Conservation (phyloP, 2,329 filamentous ascomycete genomes). For the Colletotrichum sp. region DNA sequence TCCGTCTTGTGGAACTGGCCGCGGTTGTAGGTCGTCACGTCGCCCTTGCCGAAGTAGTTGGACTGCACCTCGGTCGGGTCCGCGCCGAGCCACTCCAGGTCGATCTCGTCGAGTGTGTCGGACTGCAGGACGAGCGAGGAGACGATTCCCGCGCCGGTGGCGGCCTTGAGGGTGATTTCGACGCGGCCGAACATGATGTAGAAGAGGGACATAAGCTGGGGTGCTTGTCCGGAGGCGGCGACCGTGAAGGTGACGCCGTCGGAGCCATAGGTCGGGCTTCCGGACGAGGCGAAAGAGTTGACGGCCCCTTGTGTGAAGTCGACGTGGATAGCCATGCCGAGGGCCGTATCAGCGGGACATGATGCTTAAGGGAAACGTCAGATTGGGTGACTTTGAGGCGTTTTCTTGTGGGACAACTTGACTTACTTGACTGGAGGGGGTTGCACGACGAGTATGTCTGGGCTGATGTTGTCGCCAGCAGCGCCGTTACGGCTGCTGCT, state of each 20-base stretch:
- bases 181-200: slow-evolving; percentile 99
- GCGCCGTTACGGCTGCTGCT: slow-evolving; percentile 25
- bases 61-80: slow-evolving; percentile 81
- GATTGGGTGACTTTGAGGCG: background rate
- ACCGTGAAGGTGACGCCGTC: slow-evolving; percentile 87
- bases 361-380: slow-evolving; percentile 41
- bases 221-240: slow-evolving; percentile 77
- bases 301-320: slow-evolving; percentile 83
- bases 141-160: slow-evolving; percentile 89
- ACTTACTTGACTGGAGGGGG: slow-evolving; percentile 37
- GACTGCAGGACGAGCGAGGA: slow-evolving; percentile 92
- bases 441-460: slow-evolving; percentile 48
- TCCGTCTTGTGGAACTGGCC: slow-evolving; percentile 77
- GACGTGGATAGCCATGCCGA: slow-evolving; percentile 82
- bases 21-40: slow-evolving; percentile 84
- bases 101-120: slow-evolving; percentile 92
- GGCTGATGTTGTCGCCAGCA: slow-evolving; percentile 31
- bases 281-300: slow-evolving; percentile 76
- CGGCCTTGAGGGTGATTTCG: slow-evolving; percentile 83
- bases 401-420: background rate
- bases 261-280: slow-evolving; percentile 73
- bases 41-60: slow-evolving; percentile 97
- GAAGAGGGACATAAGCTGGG: slow-evolving; percentile 87
- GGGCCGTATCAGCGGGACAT: slow-evolving; percentile 79
- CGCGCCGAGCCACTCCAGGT: slow-evolving; percentile 93